Conservation (phyloP, 495 filamentous ascomycete species). For the Aspergillus asperescens region DNA sequence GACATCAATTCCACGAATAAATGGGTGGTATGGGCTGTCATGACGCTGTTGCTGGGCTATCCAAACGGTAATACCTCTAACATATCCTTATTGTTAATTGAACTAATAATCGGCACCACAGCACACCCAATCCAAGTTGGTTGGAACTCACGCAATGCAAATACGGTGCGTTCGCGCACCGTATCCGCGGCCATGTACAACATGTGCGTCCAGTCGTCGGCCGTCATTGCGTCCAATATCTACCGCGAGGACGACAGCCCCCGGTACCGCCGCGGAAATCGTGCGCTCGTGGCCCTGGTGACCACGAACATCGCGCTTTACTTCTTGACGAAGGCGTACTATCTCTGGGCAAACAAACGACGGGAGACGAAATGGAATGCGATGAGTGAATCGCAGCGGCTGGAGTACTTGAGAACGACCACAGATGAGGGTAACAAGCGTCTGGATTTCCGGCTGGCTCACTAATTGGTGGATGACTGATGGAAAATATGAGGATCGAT, state of each 20-base stretch:
- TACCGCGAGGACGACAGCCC: constrained; percentile 54
- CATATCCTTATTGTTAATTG: not conserved
- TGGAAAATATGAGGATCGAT: no score
- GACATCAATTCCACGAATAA: constrained; percentile 31
- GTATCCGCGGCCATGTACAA: constrained; percentile 55
- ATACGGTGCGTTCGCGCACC: constrained; percentile 57
- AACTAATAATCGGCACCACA: not conserved
- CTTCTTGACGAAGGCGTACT: constrained; percentile 30
- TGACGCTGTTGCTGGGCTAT: constrained; percentile 47
- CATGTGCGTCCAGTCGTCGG: constrained; percentile 44
- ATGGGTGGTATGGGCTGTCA: constrained; percentile 49
- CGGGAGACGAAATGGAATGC: constrained; percentile 31
- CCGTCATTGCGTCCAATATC: constrained; percentile 48
- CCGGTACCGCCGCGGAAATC: constrained; percentile 47
- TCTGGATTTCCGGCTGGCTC: constrained; percentile 32
- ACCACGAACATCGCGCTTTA: constrained; percentile 43
- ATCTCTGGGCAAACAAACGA: constrained; percentile 28
- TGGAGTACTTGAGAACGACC: constrained; percentile 25
- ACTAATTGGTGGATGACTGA: no score
- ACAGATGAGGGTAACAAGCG: constrained; percentile 33
- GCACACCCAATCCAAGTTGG: constrained; percentile 57
- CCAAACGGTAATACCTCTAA: constrained; percentile 38
- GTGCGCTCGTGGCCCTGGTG: constrained; percentile 30
- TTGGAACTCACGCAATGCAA: constrained; percentile 56
- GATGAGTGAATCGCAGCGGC: constrained; percentile 26